These are phyloP conservation scores for Diddensiella caesifluorescens DNA, from an alignment of 805 yeast genomes.

Conservation along the genomic window DNA sequence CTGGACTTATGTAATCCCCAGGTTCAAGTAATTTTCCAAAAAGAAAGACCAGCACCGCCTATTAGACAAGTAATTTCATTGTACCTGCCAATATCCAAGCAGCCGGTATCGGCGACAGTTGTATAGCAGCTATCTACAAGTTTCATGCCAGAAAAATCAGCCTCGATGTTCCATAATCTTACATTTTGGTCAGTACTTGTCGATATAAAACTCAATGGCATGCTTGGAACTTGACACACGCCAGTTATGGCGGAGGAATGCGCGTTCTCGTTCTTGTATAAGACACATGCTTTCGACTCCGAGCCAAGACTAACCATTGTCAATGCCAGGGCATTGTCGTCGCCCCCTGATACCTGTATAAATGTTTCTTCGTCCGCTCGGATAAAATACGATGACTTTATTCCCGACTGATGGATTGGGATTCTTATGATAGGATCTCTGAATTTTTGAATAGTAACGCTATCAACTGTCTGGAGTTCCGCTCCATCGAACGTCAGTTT, in stretches of 20 bases:
- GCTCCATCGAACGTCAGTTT: neutral
- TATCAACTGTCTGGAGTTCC: too few relatives aligned
- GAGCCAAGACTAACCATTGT: slow-evolving; percentile 34
- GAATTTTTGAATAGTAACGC: neutral
- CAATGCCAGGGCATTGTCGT: slow-evolving; percentile 69
- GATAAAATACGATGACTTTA: slow-evolving; percentile 51
- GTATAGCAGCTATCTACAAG: slow-evolving; percentile 50
- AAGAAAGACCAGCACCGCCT: slow-evolving; percentile 16
- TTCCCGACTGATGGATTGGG: slow-evolving; percentile 78
- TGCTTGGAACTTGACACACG: slow-evolving; percentile 34
- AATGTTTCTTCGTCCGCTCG: slow-evolving; percentile 11
- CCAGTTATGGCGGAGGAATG: slow-evolving; percentile 87
- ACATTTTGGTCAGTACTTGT: slow-evolving; percentile 82
- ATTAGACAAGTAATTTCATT: neutral
- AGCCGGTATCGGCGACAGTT: slow-evolving; percentile 88
- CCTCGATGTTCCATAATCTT: slow-evolving; percentile 50
- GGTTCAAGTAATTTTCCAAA: slow-evolving; percentile 2
- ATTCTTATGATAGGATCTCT: slow-evolving; percentile 1
- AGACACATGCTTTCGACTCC: slow-evolving; percentile 12
- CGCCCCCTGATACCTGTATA: slow-evolving; percentile 75
- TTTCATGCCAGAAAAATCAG: slow-evolving; percentile 26
- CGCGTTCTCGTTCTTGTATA: slow-evolving; percentile 44
- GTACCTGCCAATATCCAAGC: slow-evolving; percentile 32
- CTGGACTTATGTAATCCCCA: too few relatives aligned
- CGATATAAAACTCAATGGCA: slow-evolving; percentile 38